A percentile compares a stretch with the other conserved stretches of the same genome.
Conservation (phyloP, 1,284 basidiomycete species). For the Pseudozyma pruni region DNA sequence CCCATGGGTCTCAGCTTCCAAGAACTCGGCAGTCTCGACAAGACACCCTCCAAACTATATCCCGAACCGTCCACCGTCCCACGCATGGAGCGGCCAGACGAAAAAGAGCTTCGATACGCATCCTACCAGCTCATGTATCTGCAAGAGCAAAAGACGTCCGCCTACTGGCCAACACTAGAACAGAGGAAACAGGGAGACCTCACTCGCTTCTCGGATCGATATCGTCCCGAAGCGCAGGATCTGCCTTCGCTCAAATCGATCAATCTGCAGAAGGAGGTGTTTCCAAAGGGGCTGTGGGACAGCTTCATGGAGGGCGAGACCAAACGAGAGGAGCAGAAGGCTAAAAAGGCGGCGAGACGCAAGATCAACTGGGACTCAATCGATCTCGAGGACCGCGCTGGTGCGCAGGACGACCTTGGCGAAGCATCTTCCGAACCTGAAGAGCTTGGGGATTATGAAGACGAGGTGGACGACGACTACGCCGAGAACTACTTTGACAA, state of each 20-base stretch:
- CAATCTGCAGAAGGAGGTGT: constrained; percentile 58
- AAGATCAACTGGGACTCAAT: constrained; percentile 62
- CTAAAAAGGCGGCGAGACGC: constrained; percentile 38
- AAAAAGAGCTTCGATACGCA: constrained; percentile 48
- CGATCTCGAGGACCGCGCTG: constrained; percentile 52
- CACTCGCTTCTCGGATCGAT: constrained; percentile 59
- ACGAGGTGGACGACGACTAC: constrained; percentile 67
- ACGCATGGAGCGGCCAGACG: constrained; percentile 42
- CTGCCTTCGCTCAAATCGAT: constrained; percentile 51
- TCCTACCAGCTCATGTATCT: constrained; percentile 52
- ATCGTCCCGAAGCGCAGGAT: constrained; percentile 52
- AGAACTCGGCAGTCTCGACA: constrained; percentile 47
- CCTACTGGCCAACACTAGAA: constrained; percentile 48
- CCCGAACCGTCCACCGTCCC: constrained; percentile 35
- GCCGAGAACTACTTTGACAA: constrained; percentile 67
- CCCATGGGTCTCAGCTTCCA: constrained; percentile 50
- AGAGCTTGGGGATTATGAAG: constrained; percentile 63
- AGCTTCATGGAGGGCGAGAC: constrained; percentile 61
- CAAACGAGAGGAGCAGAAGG: constrained; percentile 47
- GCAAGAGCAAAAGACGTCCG: constrained; percentile 49
- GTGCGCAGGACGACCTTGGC: constrained; percentile 54
- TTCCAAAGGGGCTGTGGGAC: constrained; percentile 63
- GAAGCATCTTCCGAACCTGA: constrained; percentile 59
- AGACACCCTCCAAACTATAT: constrained; percentile 52
- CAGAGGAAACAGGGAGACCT: constrained; percentile 52